Evolutionary conservation across 306 rosid genomes (phyloP).

Genomic region (Cucurbita argyrosperma): DNA sequence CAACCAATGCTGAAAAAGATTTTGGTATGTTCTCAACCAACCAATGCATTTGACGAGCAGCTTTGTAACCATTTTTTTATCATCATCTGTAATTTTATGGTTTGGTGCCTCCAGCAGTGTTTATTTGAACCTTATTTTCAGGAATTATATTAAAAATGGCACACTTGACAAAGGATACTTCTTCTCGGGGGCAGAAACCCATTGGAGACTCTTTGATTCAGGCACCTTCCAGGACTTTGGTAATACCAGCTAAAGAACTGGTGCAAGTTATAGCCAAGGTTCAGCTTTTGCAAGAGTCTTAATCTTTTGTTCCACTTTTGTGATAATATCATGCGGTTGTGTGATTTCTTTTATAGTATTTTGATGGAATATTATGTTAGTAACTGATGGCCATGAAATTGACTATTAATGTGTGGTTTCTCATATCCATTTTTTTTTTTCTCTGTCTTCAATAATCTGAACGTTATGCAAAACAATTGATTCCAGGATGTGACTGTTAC

Average conservation of each 20-base stretch:
- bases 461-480: slow-evolving; percentile 9
- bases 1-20: slow-evolving; percentile 59
- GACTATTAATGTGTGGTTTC: background rate
- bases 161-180: slow-evolving; percentile 59
- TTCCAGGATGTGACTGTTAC: slow-evolving; percentile 63
- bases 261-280: slow-evolving; percentile 95
- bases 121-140: slow-evolving; percentile 20
- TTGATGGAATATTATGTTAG: background rate
- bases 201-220: slow-evolving; percentile 39
- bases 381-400: background rate
- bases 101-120: background rate
- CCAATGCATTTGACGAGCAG: background rate
- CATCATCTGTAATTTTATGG: background rate
- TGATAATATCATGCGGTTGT: background rate
- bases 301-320: background rate
- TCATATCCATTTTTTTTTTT: background rate
- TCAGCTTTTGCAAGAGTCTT: slow-evolving; percentile 16
- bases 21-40: slow-evolving; percentile 46
- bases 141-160: slow-evolving; percentile 80
- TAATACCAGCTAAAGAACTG: slow-evolving; percentile 63
- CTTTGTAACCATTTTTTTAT: background rate
- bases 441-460: slow-evolving; percentile 5
- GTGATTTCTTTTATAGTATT: background rate
- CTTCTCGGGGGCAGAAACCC: slow-evolving; percentile 52
- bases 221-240: slow-evolving; percentile 53